Base-by-base conservation (phyloP, 495 filamentous ascomycete species). In the Aspergillus avenaceus region DNA sequence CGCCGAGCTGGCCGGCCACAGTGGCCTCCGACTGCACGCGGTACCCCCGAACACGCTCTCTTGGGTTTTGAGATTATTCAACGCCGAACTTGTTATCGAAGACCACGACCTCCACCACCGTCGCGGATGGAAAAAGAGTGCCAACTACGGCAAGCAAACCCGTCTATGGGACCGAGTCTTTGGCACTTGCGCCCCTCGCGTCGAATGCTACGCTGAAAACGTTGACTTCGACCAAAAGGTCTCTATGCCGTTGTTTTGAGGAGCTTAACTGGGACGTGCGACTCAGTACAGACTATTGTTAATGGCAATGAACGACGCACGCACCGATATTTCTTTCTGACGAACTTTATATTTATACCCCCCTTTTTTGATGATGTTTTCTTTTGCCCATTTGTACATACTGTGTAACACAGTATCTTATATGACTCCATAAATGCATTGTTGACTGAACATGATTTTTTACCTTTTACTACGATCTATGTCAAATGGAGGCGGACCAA, bases 71-170 rank as follows among this genome's bases (percentile, higher is more conserved):
- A 47, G 56, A 2, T 47, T 50, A 21, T 62, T 66, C n/a, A 43
- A 64, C 32, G 60, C 62, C 1, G 66, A 71, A 28, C 51, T 70
- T 22, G 56, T 70, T 0, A 65, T 71, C 42, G 68, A 71, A 25
- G 68, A 71, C 28, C 68, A 71, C 42, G 68, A 71, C 46, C 38
- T 71, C 34, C 68, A 71, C 47, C 68, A 71, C 42, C 68, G 68
- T 8, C 65, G 63, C 52, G 68, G 68, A 16, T 71, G 68, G 68
- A 66, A 63, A 54, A 65, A 65, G 57, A 71, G 68, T 27, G 49
- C 62, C 26, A 70, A 71, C 47, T 71, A 71, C 37, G 67, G 67
- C 27, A 71, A 71, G 54, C 66, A 71, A 60, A 71, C 68, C 12
- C 61, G 68, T 34, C 55, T 71, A 13, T 71, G 68, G 68, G 68